Evolutionary conservation across 192 early-diverging fungal genomes (phyloP).

Genomic region (Rhizoclosmatium globosum): DNA sequence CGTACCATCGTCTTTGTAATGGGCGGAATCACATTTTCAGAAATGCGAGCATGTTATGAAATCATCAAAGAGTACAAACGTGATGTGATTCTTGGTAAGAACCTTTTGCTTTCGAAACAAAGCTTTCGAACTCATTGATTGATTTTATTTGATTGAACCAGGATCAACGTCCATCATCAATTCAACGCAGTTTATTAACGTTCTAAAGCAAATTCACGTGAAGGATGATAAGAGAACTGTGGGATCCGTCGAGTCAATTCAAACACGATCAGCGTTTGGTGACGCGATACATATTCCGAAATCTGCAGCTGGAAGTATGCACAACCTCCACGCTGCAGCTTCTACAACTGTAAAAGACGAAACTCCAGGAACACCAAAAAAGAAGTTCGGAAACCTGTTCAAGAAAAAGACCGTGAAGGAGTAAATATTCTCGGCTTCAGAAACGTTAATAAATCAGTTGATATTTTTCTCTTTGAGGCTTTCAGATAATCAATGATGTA

Average conservation of each 20-base stretch:
- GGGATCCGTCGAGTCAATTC: constrained; percentile 2
- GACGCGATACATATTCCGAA: background rate
- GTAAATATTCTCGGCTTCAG: too few species aligned
- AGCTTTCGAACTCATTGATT: background rate
- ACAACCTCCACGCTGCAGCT: background rate
- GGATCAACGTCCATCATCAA: constrained; percentile 80
- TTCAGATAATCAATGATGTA: too few species aligned
- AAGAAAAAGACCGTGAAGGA: constrained; percentile 2
- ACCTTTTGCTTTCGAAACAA: constrained; percentile 6
- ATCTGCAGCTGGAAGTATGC: background rate
- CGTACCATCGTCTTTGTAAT: constrained; percentile 80
- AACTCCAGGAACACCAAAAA: background rate
- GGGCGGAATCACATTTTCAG: constrained; percentile 82
- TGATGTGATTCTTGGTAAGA: constrained; percentile 76
- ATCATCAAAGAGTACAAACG: constrained; percentile 65
- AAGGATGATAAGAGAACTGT: constrained; percentile 39
- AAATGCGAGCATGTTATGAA: constrained; percentile 77
- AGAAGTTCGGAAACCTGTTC: constrained; percentile 1
- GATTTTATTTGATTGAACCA: constrained; percentile 19
- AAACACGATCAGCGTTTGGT: background rate
- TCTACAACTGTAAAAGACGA: background rate
- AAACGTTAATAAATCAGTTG: too few species aligned
- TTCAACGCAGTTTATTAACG: constrained; percentile 72
- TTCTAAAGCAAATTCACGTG: constrained; percentile 70
- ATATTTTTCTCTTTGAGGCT: too few species aligned